Evolutionary conservation across 305 asterid genomes (phyloP).

Genomic region (Nicotiana rustica): DNA sequence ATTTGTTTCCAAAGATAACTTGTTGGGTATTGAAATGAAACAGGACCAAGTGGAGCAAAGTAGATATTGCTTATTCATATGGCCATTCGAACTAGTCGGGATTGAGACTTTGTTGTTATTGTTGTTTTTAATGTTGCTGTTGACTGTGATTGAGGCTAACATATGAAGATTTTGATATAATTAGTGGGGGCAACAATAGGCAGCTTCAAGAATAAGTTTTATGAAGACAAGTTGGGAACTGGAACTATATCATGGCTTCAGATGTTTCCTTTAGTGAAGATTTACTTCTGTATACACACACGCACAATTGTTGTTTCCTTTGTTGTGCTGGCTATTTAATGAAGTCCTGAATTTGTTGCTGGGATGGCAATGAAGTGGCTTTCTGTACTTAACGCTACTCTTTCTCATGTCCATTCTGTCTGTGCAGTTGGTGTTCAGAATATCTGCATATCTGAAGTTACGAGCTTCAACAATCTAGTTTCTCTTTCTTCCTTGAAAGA

Average conservation of each 20-base stretch:
- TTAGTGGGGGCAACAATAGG: not conserved
- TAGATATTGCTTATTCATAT: not conserved
- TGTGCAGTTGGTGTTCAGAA: conserved; percentile 33
- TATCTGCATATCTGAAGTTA: conserved; percentile 33
- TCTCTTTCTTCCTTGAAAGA: conserved; percentile 33
- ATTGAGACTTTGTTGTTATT: not conserved
- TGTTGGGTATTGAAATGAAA: not conserved
- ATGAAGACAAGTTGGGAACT: not conserved
- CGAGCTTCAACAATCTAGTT: conserved; percentile 34
- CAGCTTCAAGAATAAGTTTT: not conserved
- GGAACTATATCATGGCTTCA: not conserved
- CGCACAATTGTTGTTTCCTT: not conserved
- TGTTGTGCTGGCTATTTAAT: not conserved
- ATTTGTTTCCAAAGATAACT: not conserved
- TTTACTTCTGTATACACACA: conserved; percentile 13
- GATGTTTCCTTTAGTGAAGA: conserved; percentile 23
- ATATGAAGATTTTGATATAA: not conserved
- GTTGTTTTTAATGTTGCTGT: not conserved
- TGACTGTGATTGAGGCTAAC: not conserved
- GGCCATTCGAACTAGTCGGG: not conserved
- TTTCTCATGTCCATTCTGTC: conserved; percentile 30
- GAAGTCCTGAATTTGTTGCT: not conserved
- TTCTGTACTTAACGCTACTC: not conserved
- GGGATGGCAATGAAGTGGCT: not conserved
- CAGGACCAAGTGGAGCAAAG: not conserved